phyloP scores from a whole-genome alignment of 2,329 filamentous ascomycete species.

The Cadophora sp. region DNA sequence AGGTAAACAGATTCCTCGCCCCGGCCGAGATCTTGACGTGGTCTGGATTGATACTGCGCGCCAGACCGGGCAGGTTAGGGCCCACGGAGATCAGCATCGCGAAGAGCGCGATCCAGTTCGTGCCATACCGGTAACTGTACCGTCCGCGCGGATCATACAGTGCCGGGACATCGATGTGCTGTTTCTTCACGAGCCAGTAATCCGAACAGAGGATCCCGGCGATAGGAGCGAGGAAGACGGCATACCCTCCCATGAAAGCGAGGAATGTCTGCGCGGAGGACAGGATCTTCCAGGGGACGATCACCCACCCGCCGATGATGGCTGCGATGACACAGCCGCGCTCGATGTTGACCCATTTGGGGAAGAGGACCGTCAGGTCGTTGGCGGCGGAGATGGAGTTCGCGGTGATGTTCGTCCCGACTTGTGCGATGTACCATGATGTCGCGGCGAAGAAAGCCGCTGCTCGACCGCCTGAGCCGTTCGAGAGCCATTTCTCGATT shows the following conservation, averaged over 20 bases:
- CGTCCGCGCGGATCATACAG: no score
- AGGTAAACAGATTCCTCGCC: conserved; percentile 45
- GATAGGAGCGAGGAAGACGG: conserved; percentile 67
- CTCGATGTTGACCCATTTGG: conserved; percentile 60
- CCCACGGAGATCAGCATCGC: no score
- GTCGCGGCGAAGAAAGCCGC: conserved; percentile 58
- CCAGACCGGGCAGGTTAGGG: no score
- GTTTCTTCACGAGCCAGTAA: no score
- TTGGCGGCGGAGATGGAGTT: conserved; percentile 62
- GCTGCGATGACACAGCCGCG: conserved; percentile 62
- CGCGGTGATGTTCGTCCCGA: conserved; percentile 63
- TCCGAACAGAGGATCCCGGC: conserved; percentile 56
- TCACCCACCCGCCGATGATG: conserved; percentile 60
- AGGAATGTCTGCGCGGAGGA: conserved; percentile 63
- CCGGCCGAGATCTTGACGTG: no score
- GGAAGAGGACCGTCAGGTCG: conserved; percentile 61
- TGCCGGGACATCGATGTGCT: no score
- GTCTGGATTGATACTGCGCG: no score
- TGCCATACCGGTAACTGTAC: no score
- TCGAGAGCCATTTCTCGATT: conserved; percentile 50
- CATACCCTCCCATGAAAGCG: conserved; percentile 71
- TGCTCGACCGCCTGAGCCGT: conserved; percentile 52
- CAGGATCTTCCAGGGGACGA: conserved; percentile 73
- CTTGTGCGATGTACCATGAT: conserved; percentile 60
- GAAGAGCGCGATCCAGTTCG: no score